Evolutionary conservation across 768 basidiomycete species (phyloP), one percentile per base, ranked within the genome.

Genomic region (Phallus indusiatus): DNA sequence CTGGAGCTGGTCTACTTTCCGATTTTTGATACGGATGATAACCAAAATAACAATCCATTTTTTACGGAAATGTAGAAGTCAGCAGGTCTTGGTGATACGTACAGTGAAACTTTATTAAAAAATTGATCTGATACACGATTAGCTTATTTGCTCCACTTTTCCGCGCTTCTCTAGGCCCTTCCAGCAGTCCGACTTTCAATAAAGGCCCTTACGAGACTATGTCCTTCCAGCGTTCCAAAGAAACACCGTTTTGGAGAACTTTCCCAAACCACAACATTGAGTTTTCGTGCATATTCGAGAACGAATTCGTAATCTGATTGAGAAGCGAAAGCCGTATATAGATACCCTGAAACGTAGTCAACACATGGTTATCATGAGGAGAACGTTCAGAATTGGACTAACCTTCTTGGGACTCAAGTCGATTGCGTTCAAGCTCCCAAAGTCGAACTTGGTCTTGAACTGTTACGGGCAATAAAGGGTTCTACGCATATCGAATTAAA

Each of bases 401-500:
- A 92, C 94, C 92, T 80, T 95, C 90, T 69, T 85, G 78, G 47
- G 89, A 86, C 66, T 89, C 87, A 10, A 98, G 76, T 55, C 96
- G 82, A 69, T 96, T 94, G 71, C 88, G 82, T 74, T 98, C 96
- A 48, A 94, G 78, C 72, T 99, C 94, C 94, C 96, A 99, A 17
- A 98, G 77, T 59, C 95, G 85, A 62, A 99, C 90, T 72, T 98
- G 95, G 73, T 99, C 95, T 68, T 96, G 94, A 0, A 99, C 95
- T 0, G 96, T 98, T 48, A 96, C 93, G 28, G 96, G 95, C 21
- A 99, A 76, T 14, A 98, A 75, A 9, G 94, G 94, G 68, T 90
- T 91, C 90, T 94, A 68, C 22, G 50, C 0, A 47, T 16, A 37
- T 49, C 34, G 47, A 49, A 49, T 48, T 24, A 24, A 47, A 53